Evolutionary conservation across 768 basidiomycete species (phyloP).

Genomic region (Serendipita sp.): DNA sequence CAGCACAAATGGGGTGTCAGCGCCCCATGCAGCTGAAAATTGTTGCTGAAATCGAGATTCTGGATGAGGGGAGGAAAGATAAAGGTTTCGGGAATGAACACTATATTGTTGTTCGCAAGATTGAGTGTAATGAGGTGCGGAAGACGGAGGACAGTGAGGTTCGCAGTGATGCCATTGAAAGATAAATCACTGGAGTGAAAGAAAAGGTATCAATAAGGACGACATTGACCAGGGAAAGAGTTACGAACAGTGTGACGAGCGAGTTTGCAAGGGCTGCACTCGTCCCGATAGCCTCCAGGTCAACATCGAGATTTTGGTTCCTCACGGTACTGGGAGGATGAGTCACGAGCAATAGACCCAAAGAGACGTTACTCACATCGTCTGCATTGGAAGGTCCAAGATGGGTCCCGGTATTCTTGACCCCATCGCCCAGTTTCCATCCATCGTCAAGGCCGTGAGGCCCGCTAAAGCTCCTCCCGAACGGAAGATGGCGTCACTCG

Average conservation of each 20-base stretch:
- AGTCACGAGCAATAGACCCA: background rate
- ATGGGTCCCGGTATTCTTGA: slow-evolving; percentile 24
- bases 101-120: slow-evolving; percentile 26
- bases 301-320: slow-evolving; percentile 22
- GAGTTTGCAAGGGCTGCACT: slow-evolving; percentile 22
- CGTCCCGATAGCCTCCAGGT: slow-evolving; percentile 20
- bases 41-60: slow-evolving; percentile 23
- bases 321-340: slow-evolving; percentile 22
- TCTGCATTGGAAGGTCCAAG: slow-evolving; percentile 22
- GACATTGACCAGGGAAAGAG: background rate
- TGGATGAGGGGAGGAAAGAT: slow-evolving; percentile 24
- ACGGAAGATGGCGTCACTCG: slow-evolving; percentile 19
- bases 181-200: slow-evolving; percentile 23
- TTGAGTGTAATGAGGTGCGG: slow-evolving; percentile 26
- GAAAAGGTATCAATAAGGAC: background rate
- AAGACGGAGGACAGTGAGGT: slow-evolving; percentile 23
- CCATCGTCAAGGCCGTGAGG: slow-evolving; percentile 24
- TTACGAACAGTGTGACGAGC: slow-evolving; percentile 22
- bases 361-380: slow-evolving; percentile 22
- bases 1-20: slow-evolving; percentile 19
- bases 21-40: slow-evolving; percentile 23
- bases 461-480: slow-evolving; percentile 14
- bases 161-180: slow-evolving; percentile 25
- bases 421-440: slow-evolving; percentile 29
- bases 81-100: slow-evolving; percentile 20